phyloP scores from a whole-genome alignment of 1,284 basidiomycete species.

The Ceratobasidium sp. region DNA sequence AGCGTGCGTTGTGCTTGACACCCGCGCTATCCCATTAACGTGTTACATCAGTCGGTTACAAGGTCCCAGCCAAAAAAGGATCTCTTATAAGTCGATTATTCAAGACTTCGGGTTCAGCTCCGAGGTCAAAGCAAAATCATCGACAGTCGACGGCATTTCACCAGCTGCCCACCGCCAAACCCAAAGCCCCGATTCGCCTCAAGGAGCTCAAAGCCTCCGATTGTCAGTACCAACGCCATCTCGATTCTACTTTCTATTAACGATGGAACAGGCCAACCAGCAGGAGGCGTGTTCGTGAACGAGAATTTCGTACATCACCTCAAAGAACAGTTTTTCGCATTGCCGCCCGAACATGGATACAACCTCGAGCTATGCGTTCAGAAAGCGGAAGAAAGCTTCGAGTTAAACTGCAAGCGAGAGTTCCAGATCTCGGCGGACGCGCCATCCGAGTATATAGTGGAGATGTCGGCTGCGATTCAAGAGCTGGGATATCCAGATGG shows the following conservation, averaged over 20 bases:
- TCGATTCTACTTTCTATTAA: background rate
- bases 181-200: conserved; percentile 17
- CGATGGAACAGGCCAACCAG: background rate
- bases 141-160: background rate
- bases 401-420: conserved; percentile 28
- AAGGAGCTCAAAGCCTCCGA: conserved; percentile 25
- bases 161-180: background rate
- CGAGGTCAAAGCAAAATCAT: background rate
- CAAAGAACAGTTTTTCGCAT: conserved; percentile 8
- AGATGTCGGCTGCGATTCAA: conserved; percentile 1
- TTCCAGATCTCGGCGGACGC: conserved; percentile 8
- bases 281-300: conserved; percentile 26
- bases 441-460: conserved; percentile 7
- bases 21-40: background rate
- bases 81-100: background rate
- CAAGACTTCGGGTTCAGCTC: background rate
- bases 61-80: conserved; percentile 4
- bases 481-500: conserved; percentile 31
- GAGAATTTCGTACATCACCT: conserved; percentile 1
- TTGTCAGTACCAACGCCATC: background rate
- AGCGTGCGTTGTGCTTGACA: background rate
- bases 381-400: conserved; percentile 32
- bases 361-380: conserved; percentile 19
- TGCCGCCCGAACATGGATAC: conserved; percentile 6
- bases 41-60: background rate